Conservation (phyloP, 139 green algal species). For the Gonium pectorale region DNA sequence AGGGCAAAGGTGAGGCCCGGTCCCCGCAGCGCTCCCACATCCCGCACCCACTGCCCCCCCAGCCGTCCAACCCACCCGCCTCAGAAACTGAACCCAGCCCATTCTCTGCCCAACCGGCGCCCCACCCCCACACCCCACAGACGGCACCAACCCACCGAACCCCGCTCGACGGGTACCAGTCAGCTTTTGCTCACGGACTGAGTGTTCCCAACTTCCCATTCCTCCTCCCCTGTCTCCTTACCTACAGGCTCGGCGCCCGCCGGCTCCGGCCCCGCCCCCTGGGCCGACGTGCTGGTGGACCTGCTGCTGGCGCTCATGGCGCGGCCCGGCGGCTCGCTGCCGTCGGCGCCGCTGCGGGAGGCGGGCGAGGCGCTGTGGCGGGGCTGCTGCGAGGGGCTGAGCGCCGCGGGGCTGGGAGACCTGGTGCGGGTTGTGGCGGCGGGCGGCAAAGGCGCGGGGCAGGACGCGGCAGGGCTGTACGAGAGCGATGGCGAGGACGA, state of each 20-base stretch:
- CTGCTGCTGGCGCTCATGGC: conserved; percentile 80
- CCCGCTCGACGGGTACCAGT: no score
- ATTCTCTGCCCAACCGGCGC: not conserved
- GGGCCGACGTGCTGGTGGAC: conserved; percentile 85
- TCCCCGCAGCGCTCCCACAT: not conserved
- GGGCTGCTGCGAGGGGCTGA: conserved; percentile 31
- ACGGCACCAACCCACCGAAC: no score
- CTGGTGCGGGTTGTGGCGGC: conserved; percentile 72
- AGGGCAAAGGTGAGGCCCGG: not conserved
- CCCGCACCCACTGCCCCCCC: not conserved
- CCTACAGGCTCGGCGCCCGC: not conserved
- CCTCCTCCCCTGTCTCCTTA: not conserved
- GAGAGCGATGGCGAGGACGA: conserved; percentile 60
- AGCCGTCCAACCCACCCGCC: not conserved
- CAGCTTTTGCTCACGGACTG: no score
- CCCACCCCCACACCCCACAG: not conserved
- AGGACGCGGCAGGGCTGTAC: conserved; percentile 37
- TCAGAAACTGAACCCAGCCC: no score
- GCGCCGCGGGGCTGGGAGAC: conserved; percentile 57
- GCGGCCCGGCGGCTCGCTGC: conserved; percentile 56
- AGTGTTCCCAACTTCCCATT: not conserved
- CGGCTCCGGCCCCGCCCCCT: conserved; percentile 47
- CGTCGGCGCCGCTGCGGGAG: conserved; percentile 73
- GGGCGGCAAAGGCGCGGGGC: conserved; percentile 43
- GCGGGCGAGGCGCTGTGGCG: conserved; percentile 77